phyloP scores from a whole-genome alignment of 441 rosid species.

The Heliophila coronopifolia region DNA sequence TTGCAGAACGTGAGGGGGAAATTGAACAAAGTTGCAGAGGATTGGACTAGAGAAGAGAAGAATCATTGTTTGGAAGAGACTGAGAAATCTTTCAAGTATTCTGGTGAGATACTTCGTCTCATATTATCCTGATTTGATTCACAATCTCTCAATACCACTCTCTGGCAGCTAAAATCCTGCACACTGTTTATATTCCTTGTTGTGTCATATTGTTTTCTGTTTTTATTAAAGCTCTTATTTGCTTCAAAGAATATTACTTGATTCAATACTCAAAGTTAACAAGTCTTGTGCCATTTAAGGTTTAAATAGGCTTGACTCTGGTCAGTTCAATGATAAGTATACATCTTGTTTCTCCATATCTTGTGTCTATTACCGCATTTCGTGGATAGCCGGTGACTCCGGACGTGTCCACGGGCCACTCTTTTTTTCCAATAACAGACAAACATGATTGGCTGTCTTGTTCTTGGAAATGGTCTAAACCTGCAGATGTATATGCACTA shows the following conservation, averaged over 20 bases:
- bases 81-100: conserved; percentile 77
- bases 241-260: conserved; percentile 12
- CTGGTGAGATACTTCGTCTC: conserved; percentile 84
- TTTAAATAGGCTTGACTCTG: background rate
- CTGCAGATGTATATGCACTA: too few species aligned
- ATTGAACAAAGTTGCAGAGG: conserved; percentile 74
- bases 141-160: background rate
- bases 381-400: too few species aligned
- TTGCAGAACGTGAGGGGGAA: conserved; percentile 79
- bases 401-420: too few species aligned
- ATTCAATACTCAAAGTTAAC: background rate
- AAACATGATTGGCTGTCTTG: too few species aligned
- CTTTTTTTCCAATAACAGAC: too few species aligned
- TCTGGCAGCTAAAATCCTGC: conserved; percentile 11
- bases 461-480: too few species aligned
- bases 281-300: background rate
- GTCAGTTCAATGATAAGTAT: background rate
- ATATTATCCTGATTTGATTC: conserved; percentile 48
- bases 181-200: conserved; percentile 14
- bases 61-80: conserved; percentile 92
- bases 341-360: too few species aligned
- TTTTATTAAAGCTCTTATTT: conserved; percentile 16
- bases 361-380: too few species aligned
- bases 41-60: conserved; percentile 92
- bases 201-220: background rate